Evolutionary conservation across 495 filamentous ascomycete species (phyloP).

Genomic region (Penicillium paradoxum): DNA sequence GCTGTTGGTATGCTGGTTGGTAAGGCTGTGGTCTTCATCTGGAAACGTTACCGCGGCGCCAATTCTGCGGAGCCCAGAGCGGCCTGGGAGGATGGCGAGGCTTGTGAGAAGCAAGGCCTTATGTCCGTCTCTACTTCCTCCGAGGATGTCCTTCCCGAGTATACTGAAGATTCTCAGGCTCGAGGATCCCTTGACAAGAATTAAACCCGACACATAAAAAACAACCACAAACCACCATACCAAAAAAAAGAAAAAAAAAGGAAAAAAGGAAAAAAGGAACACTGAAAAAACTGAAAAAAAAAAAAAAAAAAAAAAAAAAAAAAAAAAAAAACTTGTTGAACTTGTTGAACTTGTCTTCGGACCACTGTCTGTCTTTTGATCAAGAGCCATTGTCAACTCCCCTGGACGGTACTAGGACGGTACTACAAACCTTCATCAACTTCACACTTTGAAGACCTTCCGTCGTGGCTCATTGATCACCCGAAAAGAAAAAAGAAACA

Average conservation of each 20-base stretch:
- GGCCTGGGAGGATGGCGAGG: conserved; percentile 32
- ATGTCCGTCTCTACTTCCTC: conserved; percentile 29
- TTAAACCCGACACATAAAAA: conserved; percentile 11
- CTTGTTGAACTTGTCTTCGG: neutral
- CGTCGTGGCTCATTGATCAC: too few species aligned
- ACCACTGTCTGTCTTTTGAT: neutral
- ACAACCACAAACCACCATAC: neutral
- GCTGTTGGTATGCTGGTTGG: conserved; percentile 52
- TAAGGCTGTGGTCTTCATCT: conserved; percentile 46
- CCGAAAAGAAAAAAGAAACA: too few species aligned
- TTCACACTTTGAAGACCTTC: neutral
- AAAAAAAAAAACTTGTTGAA: neutral
- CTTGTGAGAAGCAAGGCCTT: conserved; percentile 40
- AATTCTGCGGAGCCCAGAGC: conserved; percentile 25
- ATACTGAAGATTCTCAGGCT: conserved; percentile 19
- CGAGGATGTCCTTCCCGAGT: conserved; percentile 37
- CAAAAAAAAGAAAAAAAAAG: neutral
- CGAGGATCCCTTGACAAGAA: conserved; percentile 28
- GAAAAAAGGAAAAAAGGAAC: neutral
- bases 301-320: neutral
- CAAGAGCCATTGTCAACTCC: neutral
- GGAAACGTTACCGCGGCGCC: conserved; percentile 42
- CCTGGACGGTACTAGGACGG: neutral
- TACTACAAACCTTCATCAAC: neutral
- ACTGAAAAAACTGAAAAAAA: neutral